Evolutionary conservation across 192 early-diverging fungal species (phyloP).

Genomic region (Backusella macrospora): DNA sequence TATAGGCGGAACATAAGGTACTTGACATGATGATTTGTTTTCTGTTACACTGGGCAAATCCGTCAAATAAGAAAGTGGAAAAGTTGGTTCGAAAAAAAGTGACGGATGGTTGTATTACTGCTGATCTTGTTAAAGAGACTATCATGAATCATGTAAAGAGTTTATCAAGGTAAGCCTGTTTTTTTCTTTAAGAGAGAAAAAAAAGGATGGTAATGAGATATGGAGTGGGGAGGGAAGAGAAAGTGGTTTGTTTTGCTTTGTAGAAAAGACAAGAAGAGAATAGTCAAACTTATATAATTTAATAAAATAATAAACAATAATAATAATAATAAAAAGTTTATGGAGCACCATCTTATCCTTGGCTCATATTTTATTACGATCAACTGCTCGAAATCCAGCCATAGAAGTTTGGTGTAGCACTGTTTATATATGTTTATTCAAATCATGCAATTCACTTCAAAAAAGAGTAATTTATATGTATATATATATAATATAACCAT

Average conservation of each 20-base stretch:
- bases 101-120: conserved; percentile 44
- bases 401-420: conserved; percentile 46
- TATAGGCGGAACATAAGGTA: conserved; percentile 48
- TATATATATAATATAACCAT: too few species aligned
- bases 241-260: neutral
- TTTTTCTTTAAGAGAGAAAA: too few species aligned
- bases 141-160: conserved; percentile 50
- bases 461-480: conserved; percentile 48
- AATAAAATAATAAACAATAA: neutral
- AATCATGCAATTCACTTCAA: conserved; percentile 64
- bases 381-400: conserved; percentile 48
- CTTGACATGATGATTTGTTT: conserved; percentile 57
- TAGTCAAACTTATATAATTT: neutral
- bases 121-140: conserved; percentile 47
- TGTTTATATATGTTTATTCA: conserved; percentile 57
- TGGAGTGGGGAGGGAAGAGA: neutral
- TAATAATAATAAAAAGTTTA: conserved; percentile 34
- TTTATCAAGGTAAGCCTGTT: conserved; percentile 42
- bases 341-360: conserved; percentile 58
- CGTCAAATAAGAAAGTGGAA: conserved; percentile 58
- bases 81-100: conserved; percentile 54
- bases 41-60: conserved; percentile 52
- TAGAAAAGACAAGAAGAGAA: neutral
- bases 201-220: too few species aligned
- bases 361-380: conserved; percentile 60